These are phyloP conservation scores for Immersiporthe knoxdaviesiana DNA, from an alignment of 2,329 filamentous ascomycete species.

Conservation along the genomic window DNA sequence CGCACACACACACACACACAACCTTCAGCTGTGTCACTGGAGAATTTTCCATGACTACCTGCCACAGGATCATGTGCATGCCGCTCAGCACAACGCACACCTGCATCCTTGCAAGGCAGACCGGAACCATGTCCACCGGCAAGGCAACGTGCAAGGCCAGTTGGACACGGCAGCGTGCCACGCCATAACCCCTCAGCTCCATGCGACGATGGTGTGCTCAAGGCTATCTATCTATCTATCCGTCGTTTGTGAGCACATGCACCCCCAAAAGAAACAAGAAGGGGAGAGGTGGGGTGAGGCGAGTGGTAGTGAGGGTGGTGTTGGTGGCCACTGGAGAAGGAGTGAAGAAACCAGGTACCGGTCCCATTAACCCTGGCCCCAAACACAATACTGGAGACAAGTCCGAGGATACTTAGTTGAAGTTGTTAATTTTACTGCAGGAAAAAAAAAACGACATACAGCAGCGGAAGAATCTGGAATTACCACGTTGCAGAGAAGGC, in stretches of 20 bases:
- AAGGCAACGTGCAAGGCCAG: constrained; percentile 19
- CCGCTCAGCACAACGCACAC: neutral
- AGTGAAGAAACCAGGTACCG: neutral
- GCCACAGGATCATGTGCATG: neutral
- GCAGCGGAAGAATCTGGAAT: neutral
- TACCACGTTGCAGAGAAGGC: neutral
- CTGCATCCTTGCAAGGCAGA: constrained; percentile 9
- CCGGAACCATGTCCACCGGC: constrained; percentile 16
- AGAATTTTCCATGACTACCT: constrained; percentile 9
- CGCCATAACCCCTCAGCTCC: neutral
- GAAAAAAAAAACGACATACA: neutral
- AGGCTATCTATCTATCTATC: neutral
- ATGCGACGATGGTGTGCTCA: neutral
- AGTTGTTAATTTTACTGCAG: neutral
- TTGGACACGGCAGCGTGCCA: constrained; percentile 19
- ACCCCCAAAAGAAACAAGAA: neutral
- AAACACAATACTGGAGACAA: neutral
- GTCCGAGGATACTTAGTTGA: neutral
- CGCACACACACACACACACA: too few relatives aligned
- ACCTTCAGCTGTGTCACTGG: constrained; percentile 24
- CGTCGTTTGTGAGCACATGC: constrained; percentile 1
- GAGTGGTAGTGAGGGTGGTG: neutral
- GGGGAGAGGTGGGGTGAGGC: too few relatives aligned
- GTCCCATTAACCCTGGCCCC: neutral
- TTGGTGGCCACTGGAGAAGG: neutral